Conservation (phyloP, 352 stramenopile species). For the Thalassiosira hispida region DNA sequence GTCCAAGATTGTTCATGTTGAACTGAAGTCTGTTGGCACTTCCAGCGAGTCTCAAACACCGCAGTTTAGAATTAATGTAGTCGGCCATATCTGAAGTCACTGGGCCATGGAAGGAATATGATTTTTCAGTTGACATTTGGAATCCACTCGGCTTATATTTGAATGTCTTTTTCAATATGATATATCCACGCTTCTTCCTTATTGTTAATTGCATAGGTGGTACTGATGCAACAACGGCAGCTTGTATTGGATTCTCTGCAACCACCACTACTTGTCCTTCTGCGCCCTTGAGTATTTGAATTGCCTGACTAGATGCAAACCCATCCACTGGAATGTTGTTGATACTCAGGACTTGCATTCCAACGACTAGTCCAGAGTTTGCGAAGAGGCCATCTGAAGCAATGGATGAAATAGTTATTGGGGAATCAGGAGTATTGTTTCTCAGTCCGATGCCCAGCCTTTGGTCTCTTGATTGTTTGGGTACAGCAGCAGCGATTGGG, state of each 20-base stretch:
- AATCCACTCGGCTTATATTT: constrained; percentile 31
- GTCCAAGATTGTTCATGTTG: background rate
- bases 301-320: background rate
- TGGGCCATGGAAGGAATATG: constrained; percentile 43
- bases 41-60: background rate
- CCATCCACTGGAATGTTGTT: constrained; percentile 17
- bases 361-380: background rate
- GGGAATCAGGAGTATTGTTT: background rate
- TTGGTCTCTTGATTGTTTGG: constrained; percentile 11
- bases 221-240: background rate
- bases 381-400: constrained; percentile 1
- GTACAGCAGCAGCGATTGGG: constrained; percentile 2
- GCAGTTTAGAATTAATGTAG: constrained; percentile 26
- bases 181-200: constrained; percentile 7
- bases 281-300: constrained; percentile 1
- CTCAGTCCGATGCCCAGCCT: constrained; percentile 12
- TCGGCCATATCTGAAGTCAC: constrained; percentile 16
- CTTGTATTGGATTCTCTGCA: constrained; percentile 6
- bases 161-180: constrained; percentile 55
- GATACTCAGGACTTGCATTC: constrained; percentile 20
- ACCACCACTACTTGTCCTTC: constrained; percentile 11
- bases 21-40: constrained; percentile 23
- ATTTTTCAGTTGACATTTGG: constrained; percentile 32
- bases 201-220: background rate
- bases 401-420: constrained; percentile 8